phyloP scores from a whole-genome alignment of 495 filamentous ascomycete species.

The Xylaria acuta region DNA sequence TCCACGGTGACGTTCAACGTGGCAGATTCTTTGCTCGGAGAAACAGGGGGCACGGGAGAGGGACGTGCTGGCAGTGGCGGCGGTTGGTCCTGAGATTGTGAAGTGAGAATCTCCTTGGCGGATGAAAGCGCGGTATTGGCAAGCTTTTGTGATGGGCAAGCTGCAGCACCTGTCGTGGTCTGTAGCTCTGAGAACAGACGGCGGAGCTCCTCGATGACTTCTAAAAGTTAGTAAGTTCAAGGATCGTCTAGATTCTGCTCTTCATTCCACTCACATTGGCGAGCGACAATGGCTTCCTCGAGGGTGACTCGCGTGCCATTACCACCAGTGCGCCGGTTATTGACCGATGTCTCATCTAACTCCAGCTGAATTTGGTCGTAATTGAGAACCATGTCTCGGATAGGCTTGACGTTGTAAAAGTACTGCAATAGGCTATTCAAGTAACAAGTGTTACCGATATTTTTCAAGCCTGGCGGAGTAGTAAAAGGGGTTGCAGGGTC shows the following conservation, averaged over 20 bases:
- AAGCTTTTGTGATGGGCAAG: constrained; percentile 78
- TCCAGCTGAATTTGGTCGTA: constrained; percentile 71
- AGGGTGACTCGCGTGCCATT: constrained; percentile 43
- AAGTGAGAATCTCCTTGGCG: constrained; percentile 39
- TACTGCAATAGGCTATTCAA: constrained; percentile 96
- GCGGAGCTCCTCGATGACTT: constrained; percentile 40
- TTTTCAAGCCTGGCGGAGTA: constrained; percentile 68
- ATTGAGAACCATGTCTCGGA: constrained; percentile 79
- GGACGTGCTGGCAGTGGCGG: constrained; percentile 44
- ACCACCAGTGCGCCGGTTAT: constrained; percentile 68
- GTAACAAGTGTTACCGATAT: constrained; percentile 98
- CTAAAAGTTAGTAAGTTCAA: constrained; percentile 24
- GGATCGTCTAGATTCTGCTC: constrained; percentile 4
- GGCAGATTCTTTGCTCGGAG: constrained; percentile 19
- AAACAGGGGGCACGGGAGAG: constrained; percentile 33
- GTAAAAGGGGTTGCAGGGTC: background rate
- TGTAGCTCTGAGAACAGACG: constrained; percentile 74
- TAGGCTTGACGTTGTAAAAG: constrained; percentile 84
- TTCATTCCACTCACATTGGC: constrained; percentile 35
- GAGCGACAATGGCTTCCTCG: constrained; percentile 50
- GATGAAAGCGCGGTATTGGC: constrained; percentile 74
- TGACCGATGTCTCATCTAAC: constrained; percentile 63
- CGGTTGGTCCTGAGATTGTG: constrained; percentile 31
- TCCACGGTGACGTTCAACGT: constrained; percentile 36
- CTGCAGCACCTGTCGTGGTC: constrained; percentile 55